Evolutionary conservation across 73 alveolate genomes (phyloP).

Genomic region (Stentor coeruleus): DNA sequence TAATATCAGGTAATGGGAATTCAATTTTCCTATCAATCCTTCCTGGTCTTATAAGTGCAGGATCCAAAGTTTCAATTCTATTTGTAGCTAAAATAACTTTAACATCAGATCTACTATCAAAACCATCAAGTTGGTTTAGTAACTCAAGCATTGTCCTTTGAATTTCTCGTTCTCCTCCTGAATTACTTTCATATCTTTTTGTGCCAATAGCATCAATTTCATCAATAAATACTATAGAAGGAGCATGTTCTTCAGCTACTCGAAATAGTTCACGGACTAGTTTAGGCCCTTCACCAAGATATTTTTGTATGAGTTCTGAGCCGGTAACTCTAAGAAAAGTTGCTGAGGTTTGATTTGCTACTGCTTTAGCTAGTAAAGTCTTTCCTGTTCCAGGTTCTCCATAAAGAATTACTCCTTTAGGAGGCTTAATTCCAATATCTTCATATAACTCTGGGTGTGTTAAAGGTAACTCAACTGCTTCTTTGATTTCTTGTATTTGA

Average conservation of each 20-base stretch:
- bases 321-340: slow-evolving; percentile 92
- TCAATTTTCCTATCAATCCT: slow-evolving; percentile 72
- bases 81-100: slow-evolving; percentile 65
- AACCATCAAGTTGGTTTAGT: slow-evolving; percentile 61
- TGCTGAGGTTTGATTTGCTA: slow-evolving; percentile 94
- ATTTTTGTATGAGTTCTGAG: slow-evolving; percentile 93
- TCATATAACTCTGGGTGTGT: slow-evolving; percentile 57
- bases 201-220: slow-evolving; percentile 98
- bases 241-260: slow-evolving; percentile 78
- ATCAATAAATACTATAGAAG: slow-evolving; percentile 95
- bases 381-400: slow-evolving; percentile 99
- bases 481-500: slow-evolving; percentile 58
- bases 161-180: slow-evolving; percentile 57
- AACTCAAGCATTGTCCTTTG: slow-evolving; percentile 82
- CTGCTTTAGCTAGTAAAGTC: slow-evolving; percentile 94
- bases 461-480: slow-evolving; percentile 71
- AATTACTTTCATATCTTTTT: slow-evolving; percentile 81
- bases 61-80: slow-evolving; percentile 48
- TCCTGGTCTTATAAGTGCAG: slow-evolving; percentile 70
- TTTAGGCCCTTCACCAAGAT: slow-evolving; percentile 82
- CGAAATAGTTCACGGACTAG: slow-evolving; percentile 83
- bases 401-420: slow-evolving; percentile 93
- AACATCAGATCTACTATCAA: slow-evolving; percentile 61
- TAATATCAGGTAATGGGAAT: slow-evolving; percentile 80
- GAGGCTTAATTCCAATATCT: slow-evolving; percentile 68